phyloP scores from a whole-genome alignment of 2,329 filamentous ascomycete species.

The Diaporthe vexans region DNA sequence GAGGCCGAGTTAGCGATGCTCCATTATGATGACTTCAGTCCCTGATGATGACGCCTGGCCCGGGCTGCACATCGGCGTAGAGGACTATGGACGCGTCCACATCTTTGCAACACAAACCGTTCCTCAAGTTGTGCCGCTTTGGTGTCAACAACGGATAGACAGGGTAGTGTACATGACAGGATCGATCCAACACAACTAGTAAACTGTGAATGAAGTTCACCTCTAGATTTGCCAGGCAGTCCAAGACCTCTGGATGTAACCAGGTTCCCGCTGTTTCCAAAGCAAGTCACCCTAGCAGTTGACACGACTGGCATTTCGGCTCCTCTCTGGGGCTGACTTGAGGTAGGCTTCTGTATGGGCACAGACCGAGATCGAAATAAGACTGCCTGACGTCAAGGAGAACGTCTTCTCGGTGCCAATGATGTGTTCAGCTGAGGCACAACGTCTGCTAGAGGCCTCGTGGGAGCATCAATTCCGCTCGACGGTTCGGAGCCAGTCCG shows the following conservation, averaged over 20 bases:
- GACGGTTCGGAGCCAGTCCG: neutral
- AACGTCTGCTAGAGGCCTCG: conserved; percentile 12
- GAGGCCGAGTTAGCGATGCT: too few relatives aligned
- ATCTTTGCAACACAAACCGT: neutral
- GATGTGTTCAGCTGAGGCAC: neutral
- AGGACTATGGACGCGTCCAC: neutral
- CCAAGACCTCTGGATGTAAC: too few relatives aligned
- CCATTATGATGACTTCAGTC: too few relatives aligned
- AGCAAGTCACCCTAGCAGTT: neutral
- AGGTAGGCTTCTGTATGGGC: too few relatives aligned
- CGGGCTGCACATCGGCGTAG: neutral
- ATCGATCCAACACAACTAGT: too few relatives aligned
- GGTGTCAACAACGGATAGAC: neutral
- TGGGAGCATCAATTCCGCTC: neutral
- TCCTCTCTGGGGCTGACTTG: neutral
- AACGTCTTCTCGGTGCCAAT: neutral
- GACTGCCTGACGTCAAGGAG: neutral
- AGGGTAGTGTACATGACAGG: neutral
- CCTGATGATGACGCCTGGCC: neutral
- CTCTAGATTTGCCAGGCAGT: neutral
- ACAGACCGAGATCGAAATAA: neutral
- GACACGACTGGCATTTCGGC: neutral
- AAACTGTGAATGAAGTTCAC: neutral
- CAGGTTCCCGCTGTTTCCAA: too few relatives aligned
- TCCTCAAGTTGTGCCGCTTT: neutral